A percentile compares a stretch with the other conserved stretches of the same genome.
Evolutionary conservation across 2,329 filamentous ascomycete species (phyloP).

Genomic region (Colletotrichum chlorophyti): DNA sequence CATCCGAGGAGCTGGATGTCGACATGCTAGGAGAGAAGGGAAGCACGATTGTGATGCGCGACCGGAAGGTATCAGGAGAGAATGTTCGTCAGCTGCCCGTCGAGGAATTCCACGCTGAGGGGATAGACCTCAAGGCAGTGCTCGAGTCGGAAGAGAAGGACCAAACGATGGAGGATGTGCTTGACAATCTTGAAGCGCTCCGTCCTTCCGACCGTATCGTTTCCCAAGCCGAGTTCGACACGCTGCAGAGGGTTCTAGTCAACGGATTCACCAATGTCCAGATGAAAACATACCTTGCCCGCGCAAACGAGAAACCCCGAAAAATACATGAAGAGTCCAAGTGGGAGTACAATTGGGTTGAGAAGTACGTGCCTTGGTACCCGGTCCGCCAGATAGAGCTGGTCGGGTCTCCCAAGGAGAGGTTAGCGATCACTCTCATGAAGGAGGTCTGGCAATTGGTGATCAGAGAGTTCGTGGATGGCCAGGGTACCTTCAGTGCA

Average conservation of each 20-base stretch:
- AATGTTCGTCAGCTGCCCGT: background rate
- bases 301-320: background rate
- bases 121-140: constrained; percentile 40
- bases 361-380: constrained; percentile 48
- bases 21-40: constrained; percentile 47
- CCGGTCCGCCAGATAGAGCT: constrained; percentile 32
- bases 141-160: constrained; percentile 36
- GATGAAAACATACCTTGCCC: constrained; percentile 48
- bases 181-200: constrained; percentile 55
- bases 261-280: constrained; percentile 56
- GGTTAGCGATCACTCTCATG: constrained; percentile 51
- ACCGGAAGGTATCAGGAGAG: constrained; percentile 33
- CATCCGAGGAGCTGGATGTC: constrained; percentile 33
- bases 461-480: constrained; percentile 51
- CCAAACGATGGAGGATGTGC: constrained; percentile 42
- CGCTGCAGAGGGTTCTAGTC: constrained; percentile 45
- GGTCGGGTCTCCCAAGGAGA: constrained; percentile 44
- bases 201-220: constrained; percentile 50
- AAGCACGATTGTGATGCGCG: constrained; percentile 55
- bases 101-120: background rate
- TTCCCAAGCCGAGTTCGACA: constrained; percentile 46
- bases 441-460: constrained; percentile 57
- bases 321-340: constrained; percentile 11
- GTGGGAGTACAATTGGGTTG: constrained; percentile 49
- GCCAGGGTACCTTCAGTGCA: constrained; percentile 48